Conservation (phyloP, 2,329 filamentous ascomycete species). For the Aspergillus sergii region DNA sequence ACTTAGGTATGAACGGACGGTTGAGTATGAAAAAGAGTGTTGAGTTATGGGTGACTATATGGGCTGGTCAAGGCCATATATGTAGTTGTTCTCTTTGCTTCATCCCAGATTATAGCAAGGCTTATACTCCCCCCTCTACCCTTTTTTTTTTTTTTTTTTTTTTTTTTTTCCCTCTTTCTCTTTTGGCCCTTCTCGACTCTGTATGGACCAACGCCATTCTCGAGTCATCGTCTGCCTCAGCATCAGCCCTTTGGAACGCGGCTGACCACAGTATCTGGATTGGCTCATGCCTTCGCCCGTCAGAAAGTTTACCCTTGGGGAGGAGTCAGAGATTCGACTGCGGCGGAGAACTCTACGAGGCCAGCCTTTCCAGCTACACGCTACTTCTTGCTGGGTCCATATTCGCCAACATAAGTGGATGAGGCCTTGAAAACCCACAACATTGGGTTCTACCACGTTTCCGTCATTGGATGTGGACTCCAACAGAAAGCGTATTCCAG, state of each 20-base stretch:
- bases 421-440: neutral
- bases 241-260: neutral
- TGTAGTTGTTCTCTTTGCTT: neutral
- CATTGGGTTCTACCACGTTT: neutral
- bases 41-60: neutral
- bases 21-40: neutral
- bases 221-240: neutral
- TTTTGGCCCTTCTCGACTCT: neutral
- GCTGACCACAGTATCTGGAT: neutral
- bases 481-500: neutral
- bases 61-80: neutral
- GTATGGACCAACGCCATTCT: neutral
- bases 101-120: neutral
- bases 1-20: neutral
- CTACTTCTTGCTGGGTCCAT: neutral
- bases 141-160: neutral
- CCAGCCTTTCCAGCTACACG: neutral
- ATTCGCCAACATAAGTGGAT: neutral
- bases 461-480: neutral
- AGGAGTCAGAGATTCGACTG: neutral
- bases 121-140: neutral
- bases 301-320: neutral
- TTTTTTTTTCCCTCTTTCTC: neutral
- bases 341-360: neutral
- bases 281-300: neutral